phyloP scores from a whole-genome alignment of 192 early-diverging fungal genomes.

The Coemansia sp. region DNA sequence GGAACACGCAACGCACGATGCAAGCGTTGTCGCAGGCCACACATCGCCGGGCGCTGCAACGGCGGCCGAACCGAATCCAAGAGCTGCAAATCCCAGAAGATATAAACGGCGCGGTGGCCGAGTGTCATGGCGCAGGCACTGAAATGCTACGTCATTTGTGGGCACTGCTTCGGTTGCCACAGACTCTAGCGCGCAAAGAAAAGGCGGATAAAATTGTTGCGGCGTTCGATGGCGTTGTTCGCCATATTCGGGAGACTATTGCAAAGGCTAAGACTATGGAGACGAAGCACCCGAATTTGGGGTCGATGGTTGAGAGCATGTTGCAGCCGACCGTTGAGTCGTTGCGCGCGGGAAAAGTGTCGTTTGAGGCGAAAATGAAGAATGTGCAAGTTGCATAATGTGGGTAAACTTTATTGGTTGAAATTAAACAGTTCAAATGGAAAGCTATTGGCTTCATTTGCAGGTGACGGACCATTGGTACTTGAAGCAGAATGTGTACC shows the following conservation, averaged over 20 bases:
- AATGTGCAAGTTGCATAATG: background rate
- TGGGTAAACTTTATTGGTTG: no score
- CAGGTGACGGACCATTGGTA: no score
- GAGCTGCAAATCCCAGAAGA: conserved; percentile 42
- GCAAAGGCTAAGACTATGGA: conserved; percentile 25
- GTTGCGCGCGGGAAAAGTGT: conserved; percentile 24
- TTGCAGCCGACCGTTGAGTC: conserved; percentile 47
- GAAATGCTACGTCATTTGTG: conserved; percentile 58
- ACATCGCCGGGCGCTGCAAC: conserved; percentile 20
- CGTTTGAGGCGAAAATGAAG: conserved; percentile 16
- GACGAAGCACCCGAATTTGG: conserved; percentile 34
- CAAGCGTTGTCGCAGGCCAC: conserved; percentile 21
- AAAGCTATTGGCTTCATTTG: no score
- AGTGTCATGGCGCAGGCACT: conserved; percentile 52
- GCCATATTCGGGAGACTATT: conserved; percentile 40
- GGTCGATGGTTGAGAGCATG: conserved; percentile 41
- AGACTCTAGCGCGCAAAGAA: conserved; percentile 27
- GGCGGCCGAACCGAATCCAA: conserved; percentile 40
- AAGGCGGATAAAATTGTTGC: conserved; percentile 45
- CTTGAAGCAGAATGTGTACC: no score
- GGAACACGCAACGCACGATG: conserved; percentile 40
- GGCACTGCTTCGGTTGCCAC: conserved; percentile 41
- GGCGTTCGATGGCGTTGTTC: conserved; percentile 30
- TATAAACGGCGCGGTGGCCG: conserved; percentile 28
- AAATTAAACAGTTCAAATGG: no score